These are phyloP conservation scores for Colletotrichum echinochloae DNA, from an alignment of 2,329 filamentous ascomycete genomes.

Conservation along the genomic window DNA sequence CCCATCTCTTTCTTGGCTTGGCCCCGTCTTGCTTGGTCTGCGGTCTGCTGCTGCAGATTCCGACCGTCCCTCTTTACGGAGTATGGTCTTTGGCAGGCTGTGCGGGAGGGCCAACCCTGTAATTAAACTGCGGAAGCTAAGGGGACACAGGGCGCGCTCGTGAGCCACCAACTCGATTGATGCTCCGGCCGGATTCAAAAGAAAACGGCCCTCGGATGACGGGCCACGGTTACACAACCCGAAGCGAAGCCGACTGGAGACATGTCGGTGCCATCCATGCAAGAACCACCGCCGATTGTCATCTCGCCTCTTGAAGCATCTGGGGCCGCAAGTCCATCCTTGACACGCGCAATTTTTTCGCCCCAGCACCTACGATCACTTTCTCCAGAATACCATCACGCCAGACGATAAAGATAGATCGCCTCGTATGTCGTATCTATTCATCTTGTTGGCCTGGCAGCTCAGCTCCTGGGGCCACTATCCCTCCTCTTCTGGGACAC, in stretches of 20 bases:
- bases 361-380: neutral
- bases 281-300: slow-evolving; percentile 28
- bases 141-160: slow-evolving; percentile 3
- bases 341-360: slow-evolving; percentile 24
- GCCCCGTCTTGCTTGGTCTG: slow-evolving; percentile 22
- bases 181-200: slow-evolving; percentile 5
- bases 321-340: slow-evolving; percentile 22
- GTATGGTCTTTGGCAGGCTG: slow-evolving; percentile 35
- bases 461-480: slow-evolving; percentile 11
- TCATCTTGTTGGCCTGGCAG: slow-evolving; percentile 28
- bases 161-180: neutral
- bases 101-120: slow-evolving; percentile 32
- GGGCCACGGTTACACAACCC: slow-evolving; percentile 8
- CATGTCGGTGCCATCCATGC: slow-evolving; percentile 17
- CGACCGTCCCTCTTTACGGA: slow-evolving; percentile 4
- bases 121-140: slow-evolving; percentile 22
- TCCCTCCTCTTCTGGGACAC: slow-evolving; percentile 9
- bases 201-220: slow-evolving; percentile 19
- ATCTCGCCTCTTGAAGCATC: slow-evolving; percentile 28
- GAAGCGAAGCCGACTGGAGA: neutral
- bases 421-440: neutral
- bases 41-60: neutral
- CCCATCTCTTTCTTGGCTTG: slow-evolving; percentile 25
- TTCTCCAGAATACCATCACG: neutral
- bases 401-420: slow-evolving; percentile 26